Conservation (phyloP, 169 alveolate species). For the Plasmodium coatneyi region DNA sequence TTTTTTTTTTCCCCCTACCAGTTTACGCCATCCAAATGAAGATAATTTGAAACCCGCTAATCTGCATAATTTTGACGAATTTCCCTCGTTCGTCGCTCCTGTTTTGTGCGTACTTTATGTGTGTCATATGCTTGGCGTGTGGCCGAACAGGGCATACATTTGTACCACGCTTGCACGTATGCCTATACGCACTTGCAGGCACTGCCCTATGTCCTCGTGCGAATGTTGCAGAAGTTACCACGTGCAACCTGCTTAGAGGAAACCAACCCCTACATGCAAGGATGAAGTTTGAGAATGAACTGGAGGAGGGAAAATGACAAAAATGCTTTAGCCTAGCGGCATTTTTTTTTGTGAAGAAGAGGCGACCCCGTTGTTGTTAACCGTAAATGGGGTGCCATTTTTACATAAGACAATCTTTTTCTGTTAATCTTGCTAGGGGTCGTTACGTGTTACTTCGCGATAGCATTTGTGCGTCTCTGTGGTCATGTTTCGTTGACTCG, state of each 20-base stretch:
- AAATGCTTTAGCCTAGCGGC: neutral
- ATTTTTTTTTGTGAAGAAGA: neutral
- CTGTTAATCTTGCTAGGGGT: neutral
- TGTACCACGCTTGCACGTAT: constrained; percentile 12
- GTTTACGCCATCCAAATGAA: neutral
- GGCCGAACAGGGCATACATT: neutral
- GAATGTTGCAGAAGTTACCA: neutral
- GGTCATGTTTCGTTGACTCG: neutral
- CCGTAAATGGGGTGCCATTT: neutral
- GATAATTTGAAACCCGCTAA: neutral
- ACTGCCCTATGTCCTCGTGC: neutral
- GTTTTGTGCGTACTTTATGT: neutral
- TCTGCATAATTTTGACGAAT: neutral
- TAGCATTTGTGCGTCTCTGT: neutral
- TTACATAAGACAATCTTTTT: neutral
- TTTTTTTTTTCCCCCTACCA: neutral
- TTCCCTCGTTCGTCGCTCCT: neutral
- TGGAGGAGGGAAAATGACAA: neutral
- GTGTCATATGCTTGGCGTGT: neutral
- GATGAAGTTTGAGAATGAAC: neutral
- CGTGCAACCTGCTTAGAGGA: neutral
- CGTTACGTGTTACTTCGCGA: neutral
- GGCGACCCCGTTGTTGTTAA: neutral
- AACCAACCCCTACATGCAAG: neutral
- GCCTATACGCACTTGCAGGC: neutral